phyloP scores from a whole-genome alignment of 768 basidiomycete species.

The Termitomyces sp. region DNA sequence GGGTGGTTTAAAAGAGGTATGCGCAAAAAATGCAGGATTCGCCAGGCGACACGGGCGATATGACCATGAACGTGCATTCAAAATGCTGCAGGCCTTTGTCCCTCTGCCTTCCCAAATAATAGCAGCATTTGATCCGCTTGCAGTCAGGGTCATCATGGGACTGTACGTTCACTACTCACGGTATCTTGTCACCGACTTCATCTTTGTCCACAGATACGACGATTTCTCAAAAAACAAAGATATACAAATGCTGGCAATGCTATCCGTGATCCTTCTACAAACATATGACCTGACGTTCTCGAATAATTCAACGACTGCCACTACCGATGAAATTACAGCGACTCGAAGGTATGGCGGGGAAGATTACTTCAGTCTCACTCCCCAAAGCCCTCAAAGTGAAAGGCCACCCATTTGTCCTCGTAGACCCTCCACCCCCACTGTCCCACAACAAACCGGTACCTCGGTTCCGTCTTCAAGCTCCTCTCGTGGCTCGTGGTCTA shows the following conservation, averaged over 20 bases:
- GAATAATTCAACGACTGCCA: conserved; percentile 1
- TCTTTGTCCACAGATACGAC: conserved; percentile 25
- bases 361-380: conserved; percentile 60
- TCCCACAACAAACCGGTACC: conserved; percentile 24
- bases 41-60: conserved; percentile 57
- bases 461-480: conserved; percentile 50
- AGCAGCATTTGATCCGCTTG: conserved; percentile 24
- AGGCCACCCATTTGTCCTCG: conserved; percentile 48
- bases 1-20: conserved; percentile 39
- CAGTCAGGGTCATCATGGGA: conserved; percentile 35
- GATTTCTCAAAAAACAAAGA: conserved; percentile 50
- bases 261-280: conserved; percentile 64
- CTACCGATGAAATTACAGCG: conserved; percentile 4
- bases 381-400: conserved; percentile 26
- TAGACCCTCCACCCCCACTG: conserved; percentile 35
- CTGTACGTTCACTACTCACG: conserved; percentile 34
- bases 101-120: conserved; percentile 16
- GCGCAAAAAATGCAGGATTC: conserved; percentile 52
- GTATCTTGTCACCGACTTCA: background rate
- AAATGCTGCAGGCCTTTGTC: conserved; percentile 46
- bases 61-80: conserved; percentile 70
- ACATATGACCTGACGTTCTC: conserved; percentile 22
- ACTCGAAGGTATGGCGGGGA: conserved; percentile 19
- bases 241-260: conserved; percentile 78
- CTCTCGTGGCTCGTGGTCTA: conserved; percentile 79